Conservation (phyloP, 2,329 filamentous ascomycete species). For the Tolypocladium tropicale region DNA sequence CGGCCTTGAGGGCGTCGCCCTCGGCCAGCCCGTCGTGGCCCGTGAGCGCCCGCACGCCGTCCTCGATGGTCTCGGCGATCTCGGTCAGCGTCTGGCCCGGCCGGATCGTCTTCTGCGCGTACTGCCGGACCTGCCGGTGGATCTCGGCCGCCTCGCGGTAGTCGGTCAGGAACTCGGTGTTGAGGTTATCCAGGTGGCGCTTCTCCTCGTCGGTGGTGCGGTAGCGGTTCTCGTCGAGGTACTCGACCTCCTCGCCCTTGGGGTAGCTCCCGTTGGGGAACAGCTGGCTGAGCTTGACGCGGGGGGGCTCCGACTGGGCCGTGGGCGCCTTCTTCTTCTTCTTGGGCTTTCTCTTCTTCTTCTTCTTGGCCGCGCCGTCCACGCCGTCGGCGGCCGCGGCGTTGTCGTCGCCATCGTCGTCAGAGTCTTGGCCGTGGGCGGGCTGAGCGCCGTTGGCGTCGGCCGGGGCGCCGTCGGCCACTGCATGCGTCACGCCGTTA, state of each 20-base stretch:
- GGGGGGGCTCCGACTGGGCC: conserved; percentile 63
- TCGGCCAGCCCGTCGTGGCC: conserved; percentile 68
- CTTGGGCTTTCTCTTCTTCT: conserved; percentile 76
- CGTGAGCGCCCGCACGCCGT: conserved; percentile 65
- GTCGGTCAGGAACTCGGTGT: conserved; percentile 69
- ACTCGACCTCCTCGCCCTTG: conserved; percentile 67
- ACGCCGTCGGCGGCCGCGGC: conserved; percentile 22
- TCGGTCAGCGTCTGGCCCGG: conserved; percentile 72
- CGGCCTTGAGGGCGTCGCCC: conserved; percentile 67
- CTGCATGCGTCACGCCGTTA: conserved; percentile 11
- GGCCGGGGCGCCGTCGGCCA: conserved; percentile 27
- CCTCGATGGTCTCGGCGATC: conserved; percentile 81
- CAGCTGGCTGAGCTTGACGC: conserved; percentile 59
- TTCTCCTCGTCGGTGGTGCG: conserved; percentile 78
- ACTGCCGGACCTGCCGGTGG: conserved; percentile 80
- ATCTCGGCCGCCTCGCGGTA: conserved; percentile 80
- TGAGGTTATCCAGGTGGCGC: conserved; percentile 70
- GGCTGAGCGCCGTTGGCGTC: conserved; percentile 30
- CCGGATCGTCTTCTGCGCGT: conserved; percentile 70
- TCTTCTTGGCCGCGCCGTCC: conserved; percentile 27
- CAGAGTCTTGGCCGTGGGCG: conserved; percentile 26
- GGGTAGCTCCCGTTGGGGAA: conserved; percentile 67
- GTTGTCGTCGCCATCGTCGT: conserved; percentile 38
- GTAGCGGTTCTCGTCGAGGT: conserved; percentile 64
- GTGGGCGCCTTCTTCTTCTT: conserved; percentile 71